Evolutionary conservation across 2,329 filamentous ascomycete genomes (phyloP).

Genomic region (Zelopaecilomyces penicillatus): DNA sequence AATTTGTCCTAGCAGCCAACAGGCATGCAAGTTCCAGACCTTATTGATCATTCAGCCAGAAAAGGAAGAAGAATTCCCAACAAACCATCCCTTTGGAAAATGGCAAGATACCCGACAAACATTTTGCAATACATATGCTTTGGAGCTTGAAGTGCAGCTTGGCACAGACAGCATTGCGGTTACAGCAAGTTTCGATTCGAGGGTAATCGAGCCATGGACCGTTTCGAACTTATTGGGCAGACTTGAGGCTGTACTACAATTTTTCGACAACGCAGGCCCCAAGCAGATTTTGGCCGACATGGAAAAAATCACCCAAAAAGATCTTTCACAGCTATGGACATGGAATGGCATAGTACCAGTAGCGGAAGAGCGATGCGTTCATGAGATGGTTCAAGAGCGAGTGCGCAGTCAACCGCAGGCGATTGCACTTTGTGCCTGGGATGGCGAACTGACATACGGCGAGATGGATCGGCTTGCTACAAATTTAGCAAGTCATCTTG

Average conservation of each 20-base stretch:
- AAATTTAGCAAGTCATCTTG: neutral
- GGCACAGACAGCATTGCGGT: neutral
- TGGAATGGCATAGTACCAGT: neutral
- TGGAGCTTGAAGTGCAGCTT: neutral
- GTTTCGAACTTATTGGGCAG: conserved; percentile 5
- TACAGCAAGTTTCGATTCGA: conserved; percentile 1
- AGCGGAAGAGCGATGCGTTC: neutral
- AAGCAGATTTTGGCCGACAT: neutral
- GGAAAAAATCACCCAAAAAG: neutral
- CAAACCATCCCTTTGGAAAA: neutral
- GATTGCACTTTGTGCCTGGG: neutral
- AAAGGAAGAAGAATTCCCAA: neutral
- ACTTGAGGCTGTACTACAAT: conserved; percentile 1
- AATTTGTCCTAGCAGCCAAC: conserved; percentile 4
- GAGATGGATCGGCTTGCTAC: conserved; percentile 6
- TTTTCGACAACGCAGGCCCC: neutral
- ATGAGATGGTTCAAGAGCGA: conserved; percentile 1
- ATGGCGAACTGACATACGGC: neutral
- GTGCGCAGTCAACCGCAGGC: neutral
- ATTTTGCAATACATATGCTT: neutral
- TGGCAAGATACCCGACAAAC: neutral
- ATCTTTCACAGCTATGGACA: neutral
- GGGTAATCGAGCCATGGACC: conserved; percentile 1
- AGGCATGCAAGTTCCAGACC: conserved; percentile 18
- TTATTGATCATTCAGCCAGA: conserved; percentile 20